Conservation (phyloP, 257 asterid genomes). For the Przewalskia tangutica region DNA sequence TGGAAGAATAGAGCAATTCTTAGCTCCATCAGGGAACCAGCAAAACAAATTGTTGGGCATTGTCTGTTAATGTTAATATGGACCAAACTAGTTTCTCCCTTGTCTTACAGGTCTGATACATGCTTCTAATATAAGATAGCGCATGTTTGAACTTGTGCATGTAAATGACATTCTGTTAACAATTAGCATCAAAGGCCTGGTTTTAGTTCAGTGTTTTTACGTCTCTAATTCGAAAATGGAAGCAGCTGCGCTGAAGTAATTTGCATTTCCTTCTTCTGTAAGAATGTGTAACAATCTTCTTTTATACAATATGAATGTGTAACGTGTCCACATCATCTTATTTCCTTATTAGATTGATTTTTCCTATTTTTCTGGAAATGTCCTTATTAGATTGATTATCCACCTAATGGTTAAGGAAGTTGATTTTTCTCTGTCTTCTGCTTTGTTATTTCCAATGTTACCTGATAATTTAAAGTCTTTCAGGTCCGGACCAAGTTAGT, state of each 20-base stretch:
- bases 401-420: not conserved
- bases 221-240: not conserved
- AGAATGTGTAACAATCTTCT: not conserved
- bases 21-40: not conserved
- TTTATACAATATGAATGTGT: not conserved
- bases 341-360: not conserved
- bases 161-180: not conserved
- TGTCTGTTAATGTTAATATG: not conserved
- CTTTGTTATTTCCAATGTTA: not conserved
- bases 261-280: not conserved
- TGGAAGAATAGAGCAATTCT: not conserved
- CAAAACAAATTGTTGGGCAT: not conserved
- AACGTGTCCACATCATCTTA: not conserved
- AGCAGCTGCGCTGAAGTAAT: not conserved
- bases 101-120: not conserved
- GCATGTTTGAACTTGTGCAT: not conserved
- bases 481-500: conserved; percentile 92
- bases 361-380: not conserved
- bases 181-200: not conserved
- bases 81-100: not conserved
- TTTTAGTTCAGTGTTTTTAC: not conserved
- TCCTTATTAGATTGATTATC: not conserved
- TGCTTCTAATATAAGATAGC: not conserved
- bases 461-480: conserved; percentile 16
- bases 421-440: not conserved